Base-by-base conservation (phyloP, 352 stramenopile genomes). In the Chrysophaeum taylorii region DNA sequence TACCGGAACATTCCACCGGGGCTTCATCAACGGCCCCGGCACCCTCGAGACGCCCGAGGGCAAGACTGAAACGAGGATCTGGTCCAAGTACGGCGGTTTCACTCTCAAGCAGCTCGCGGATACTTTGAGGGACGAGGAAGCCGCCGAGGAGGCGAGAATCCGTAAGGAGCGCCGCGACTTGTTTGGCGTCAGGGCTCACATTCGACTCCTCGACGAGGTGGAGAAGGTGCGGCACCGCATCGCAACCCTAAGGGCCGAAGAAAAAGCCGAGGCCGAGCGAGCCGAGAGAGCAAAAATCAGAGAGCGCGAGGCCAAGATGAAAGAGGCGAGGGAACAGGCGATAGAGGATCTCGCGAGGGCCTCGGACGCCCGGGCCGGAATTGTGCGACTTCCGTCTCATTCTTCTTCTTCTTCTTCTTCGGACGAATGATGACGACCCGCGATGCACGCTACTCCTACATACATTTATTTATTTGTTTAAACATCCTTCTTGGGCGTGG, bases 201-300 rank as follows among this genome's bases (percentile, higher is more conserved):
- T 72, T 16, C 33, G 57, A 18, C 45, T 78, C 37, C 70, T 76
- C 31, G 43, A 36, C 29, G 48, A 78, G 23, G 73, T 78, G 2
- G 15, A 74, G 31, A 53, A 48, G 15, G 73, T 74, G 33, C 25
- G 63, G 2, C 37, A 54, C 0, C 37, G 52, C 18, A 76, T 78
- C 57, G 64, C 70, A 12, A 64, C 35, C 0, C 37, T 71, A n/a
- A 61, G 73, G 25, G 63, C 64, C 53, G 70, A 73, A 35, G 35
- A 68, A 41, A 73, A 64, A 5, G 41, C 36, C 25, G 73, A 73
- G 37, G 70, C 70, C 23, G 62, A 73, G 39, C 64, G 35, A 31
- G 70, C 52, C 9, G 63, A 38, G 43, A 31, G 57, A 2, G 57
- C 31, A 16, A 4, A 7, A 1, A 12, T 42, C 57, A 15, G 29